Evolutionary conservation across 805 yeast species (phyloP).

Genomic region (Nakazawaea wickerhamii): DNA sequence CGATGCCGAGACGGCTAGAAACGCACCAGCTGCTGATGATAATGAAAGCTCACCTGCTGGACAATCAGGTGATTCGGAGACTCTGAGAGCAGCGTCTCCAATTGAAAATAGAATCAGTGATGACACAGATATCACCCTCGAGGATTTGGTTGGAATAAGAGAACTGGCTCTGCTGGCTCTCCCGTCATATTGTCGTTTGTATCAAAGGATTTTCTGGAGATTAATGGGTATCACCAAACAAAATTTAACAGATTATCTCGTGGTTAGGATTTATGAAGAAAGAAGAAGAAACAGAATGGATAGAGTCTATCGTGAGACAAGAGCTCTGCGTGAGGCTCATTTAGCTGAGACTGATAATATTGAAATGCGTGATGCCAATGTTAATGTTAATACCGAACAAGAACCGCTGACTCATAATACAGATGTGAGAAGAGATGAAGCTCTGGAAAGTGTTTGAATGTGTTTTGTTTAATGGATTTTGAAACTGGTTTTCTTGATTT

Average conservation of each 20-base stretch:
- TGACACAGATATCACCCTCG: neutral
- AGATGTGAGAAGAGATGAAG: neutral
- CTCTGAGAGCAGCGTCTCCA: neutral
- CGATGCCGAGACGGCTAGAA: constrained; percentile 10
- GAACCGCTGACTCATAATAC: no score
- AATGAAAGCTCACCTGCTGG: neutral
- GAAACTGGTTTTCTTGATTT: no score
- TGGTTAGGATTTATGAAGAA: constrained; percentile 29
- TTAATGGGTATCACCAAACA: constrained; percentile 47
- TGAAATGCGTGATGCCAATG: neutral
- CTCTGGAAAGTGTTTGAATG: no score
- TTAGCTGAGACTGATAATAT: neutral
- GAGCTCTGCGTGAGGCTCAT: neutral
- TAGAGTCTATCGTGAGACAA: constrained; percentile 15
- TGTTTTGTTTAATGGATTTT: no score
- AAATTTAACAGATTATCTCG: constrained; percentile 50
- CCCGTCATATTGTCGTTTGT: constrained; percentile 23
- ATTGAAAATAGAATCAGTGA: neutral
- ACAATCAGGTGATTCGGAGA: neutral
- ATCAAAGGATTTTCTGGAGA: constrained; percentile 41
- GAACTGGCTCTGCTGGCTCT: constrained; percentile 12
- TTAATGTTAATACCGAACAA: no score
- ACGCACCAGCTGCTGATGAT: neutral
- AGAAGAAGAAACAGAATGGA: constrained; percentile 20
- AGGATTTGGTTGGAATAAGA: constrained; percentile 16